Percentiles rank a stretch among this genome's conserved stretches.
Evolutionary conservation across 2,329 filamentous ascomycete species (phyloP).

Genomic region (Rhynchosporium secalis): DNA sequence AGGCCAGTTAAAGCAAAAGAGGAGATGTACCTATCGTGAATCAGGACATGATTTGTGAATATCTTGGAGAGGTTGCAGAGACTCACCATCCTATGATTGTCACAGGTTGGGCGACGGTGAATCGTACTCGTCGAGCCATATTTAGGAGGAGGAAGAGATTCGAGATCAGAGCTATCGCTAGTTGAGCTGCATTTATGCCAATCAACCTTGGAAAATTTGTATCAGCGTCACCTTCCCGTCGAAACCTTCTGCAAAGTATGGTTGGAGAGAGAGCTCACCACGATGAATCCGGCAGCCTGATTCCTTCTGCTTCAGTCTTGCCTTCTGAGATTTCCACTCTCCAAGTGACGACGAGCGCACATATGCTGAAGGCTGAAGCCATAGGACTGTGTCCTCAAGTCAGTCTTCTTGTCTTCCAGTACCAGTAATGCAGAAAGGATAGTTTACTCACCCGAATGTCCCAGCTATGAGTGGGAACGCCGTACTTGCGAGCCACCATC

Average conservation of each 20-base stretch:
- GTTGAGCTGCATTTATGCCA: conserved; percentile 73
- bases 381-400: conserved; percentile 56
- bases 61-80: conserved; percentile 46
- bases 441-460: conserved; percentile 55
- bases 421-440: background rate
- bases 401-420: background rate
- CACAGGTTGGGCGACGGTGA: conserved; percentile 77
- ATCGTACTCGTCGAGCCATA: conserved; percentile 78
- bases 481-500: conserved; percentile 64
- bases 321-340: conserved; percentile 56
- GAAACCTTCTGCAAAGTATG: background rate
- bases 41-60: background rate
- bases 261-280: conserved; percentile 54
- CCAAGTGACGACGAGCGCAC: conserved; percentile 81
- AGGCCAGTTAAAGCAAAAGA: conserved; percentile 67
- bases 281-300: conserved; percentile 64
- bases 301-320: conserved; percentile 51
- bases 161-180: conserved; percentile 72
- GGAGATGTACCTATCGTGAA: conserved; percentile 51
- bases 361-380: conserved; percentile 85
- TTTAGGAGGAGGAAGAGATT: conserved; percentile 84
- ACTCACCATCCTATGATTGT: conserved; percentile 76
- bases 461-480: conserved; percentile 79
- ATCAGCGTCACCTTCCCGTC: background rate
- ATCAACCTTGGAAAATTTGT: conserved; percentile 55